Evolutionary conservation across 140 eudicot species (phyloP).

Genomic region (Ambrosia hybrid): DNA sequence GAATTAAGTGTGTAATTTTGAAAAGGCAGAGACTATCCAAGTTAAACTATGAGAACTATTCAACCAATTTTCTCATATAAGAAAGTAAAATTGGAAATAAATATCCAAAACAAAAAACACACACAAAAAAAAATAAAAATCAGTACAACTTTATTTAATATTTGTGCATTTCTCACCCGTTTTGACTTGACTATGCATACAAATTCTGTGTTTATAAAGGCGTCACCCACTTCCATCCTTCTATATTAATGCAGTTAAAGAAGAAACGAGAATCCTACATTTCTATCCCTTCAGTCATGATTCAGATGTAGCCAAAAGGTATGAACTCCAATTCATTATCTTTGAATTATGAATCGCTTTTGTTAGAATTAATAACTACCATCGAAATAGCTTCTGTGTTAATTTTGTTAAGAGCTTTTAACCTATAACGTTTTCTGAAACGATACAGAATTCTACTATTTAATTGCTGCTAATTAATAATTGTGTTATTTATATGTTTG

Average conservation of each 20-base stretch:
- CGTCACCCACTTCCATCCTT: conserved; percentile 5
- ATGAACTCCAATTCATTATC: background rate
- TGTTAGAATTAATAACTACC: background rate
- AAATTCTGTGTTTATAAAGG: background rate
- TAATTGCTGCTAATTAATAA: background rate
- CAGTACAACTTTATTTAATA: background rate
- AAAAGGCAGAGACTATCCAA: too few species aligned
- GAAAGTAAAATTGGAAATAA: too few species aligned
- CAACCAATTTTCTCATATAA: too few species aligned
- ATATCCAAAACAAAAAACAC: too few species aligned
- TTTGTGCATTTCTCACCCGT: conserved; percentile 2
- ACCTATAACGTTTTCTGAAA: background rate
- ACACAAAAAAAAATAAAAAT: background rate
- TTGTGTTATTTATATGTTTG: background rate
- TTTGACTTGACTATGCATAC: background rate
- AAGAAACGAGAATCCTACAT: background rate
- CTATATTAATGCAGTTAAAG: conserved; percentile 5
- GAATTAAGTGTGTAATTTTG: too few species aligned
- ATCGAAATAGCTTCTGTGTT: background rate
- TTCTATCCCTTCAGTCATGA: background rate
- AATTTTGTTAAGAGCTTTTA: background rate
- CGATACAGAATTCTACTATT: background rate
- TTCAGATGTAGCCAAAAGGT: conserved; percentile 18
- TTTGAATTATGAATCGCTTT: background rate
- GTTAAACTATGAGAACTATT: too few species aligned